A percentile compares a stretch with the other conserved stretches of the same genome.
These are phyloP conservation scores for Tanacetum coccineum DNA, from an alignment of 129 eudicot species.

Conservation along the genomic window DNA sequence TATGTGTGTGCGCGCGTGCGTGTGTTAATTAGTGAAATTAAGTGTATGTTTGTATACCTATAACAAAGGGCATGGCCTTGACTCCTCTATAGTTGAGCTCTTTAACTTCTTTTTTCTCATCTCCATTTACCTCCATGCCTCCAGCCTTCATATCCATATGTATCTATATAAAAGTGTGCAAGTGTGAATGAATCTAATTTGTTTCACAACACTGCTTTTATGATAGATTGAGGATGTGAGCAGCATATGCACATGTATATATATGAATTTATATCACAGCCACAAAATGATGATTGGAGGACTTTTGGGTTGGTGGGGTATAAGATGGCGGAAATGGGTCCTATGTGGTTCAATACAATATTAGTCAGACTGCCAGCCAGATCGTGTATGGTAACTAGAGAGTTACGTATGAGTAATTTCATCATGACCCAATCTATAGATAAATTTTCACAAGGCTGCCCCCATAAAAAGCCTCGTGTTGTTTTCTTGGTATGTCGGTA, in stretches of 20 bases:
- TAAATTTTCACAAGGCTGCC: not conserved
- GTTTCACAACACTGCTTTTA: constrained; percentile 1
- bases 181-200: constrained; percentile 5
- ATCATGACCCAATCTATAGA: not conserved
- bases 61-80: constrained; percentile 52
- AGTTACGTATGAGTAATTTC: not conserved
- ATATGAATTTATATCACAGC: no score
- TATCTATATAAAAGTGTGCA: not conserved
- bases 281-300: constrained; percentile 1
- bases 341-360: not conserved
- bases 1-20: no score
- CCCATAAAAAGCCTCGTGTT: not conserved
- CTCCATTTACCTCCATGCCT: constrained; percentile 27
- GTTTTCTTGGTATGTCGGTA: no score
- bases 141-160: constrained; percentile 23
- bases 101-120: constrained; percentile 27
- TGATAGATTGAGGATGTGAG: not conserved
- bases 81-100: constrained; percentile 46
- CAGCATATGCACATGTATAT: no score
- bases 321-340: constrained; percentile 1
- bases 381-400: not conserved
- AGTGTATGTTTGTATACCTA: constrained; percentile 23
- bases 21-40: no score
- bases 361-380: not conserved
- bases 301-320: not conserved